These are phyloP conservation scores for Coffea eugenioides DNA, from an alignment of 257 asterid genomes.

Conservation along the genomic window DNA sequence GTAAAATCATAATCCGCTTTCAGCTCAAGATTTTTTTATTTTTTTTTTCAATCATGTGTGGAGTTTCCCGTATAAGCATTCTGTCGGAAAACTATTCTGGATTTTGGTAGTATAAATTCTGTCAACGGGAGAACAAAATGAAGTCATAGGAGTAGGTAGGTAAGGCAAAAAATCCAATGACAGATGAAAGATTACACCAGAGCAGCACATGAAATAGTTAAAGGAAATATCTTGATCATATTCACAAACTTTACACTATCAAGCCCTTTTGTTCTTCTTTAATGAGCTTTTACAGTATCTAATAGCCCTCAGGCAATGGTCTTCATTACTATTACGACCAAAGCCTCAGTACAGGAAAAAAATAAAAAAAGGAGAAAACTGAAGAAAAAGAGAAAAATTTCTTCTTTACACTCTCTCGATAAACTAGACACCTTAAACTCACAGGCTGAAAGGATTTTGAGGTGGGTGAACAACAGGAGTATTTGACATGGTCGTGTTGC, in stretches of 20 bases:
- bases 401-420: conserved; percentile 31
- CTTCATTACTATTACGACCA: conserved; percentile 2
- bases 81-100: not conserved
- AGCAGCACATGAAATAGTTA: not conserved
- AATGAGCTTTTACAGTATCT: conserved; percentile 3
- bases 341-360: not conserved
- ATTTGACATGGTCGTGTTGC: conserved; percentile 64
- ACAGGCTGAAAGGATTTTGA: conserved; percentile 60
- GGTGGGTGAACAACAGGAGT: conserved; percentile 58
- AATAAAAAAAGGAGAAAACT: not conserved
- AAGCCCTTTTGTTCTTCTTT: not conserved
- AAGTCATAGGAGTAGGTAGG: not conserved
- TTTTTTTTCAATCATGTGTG: not conserved
- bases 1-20: not conserved
- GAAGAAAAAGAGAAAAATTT: not conserved
- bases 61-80: not conserved
- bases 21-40: not conserved
- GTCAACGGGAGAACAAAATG: not conserved
- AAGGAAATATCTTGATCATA: not conserved
- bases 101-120: not conserved
- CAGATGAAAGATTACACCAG: not conserved
- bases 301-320: not conserved
- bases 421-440: conserved; percentile 17
- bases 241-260: conserved; percentile 8
- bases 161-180: not conserved